phyloP scores from a whole-genome alignment of 495 filamentous ascomycete genomes.

The Aspergillus asperescens region DNA sequence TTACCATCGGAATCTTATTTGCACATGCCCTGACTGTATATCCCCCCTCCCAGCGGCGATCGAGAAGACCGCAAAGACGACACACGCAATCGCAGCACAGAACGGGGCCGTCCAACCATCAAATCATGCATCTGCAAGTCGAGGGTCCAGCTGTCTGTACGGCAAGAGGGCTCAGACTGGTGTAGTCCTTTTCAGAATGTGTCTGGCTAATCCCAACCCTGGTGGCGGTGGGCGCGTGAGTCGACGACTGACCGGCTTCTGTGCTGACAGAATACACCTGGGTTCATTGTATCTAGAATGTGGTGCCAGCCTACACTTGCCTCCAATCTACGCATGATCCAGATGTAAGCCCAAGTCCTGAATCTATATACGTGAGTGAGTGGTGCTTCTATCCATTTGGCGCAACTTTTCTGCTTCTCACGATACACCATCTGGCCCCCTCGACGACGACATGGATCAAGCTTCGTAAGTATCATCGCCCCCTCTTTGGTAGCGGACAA shows the following conservation, averaged over 20 bases:
- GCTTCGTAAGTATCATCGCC: background rate
- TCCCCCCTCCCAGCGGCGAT: background rate
- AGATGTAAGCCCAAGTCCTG: background rate
- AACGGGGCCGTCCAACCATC: background rate
- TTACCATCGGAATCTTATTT: background rate
- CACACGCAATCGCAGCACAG: background rate
- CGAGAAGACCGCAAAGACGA: background rate
- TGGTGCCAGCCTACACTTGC: background rate
- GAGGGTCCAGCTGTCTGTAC: background rate
- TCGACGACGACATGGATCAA: background rate
- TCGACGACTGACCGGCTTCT: background rate
- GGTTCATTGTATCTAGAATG: constrained; percentile 4
- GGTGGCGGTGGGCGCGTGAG: background rate
- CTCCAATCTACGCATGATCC: background rate
- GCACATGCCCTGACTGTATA: background rate
- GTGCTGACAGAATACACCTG: constrained; percentile 11
- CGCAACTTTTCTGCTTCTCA: background rate
- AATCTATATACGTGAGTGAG: constrained; percentile 1
- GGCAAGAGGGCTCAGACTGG: constrained; percentile 6
- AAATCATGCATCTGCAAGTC: background rate
- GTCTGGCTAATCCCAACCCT: constrained; percentile 6
- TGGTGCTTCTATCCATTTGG: background rate
- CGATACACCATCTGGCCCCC: background rate
- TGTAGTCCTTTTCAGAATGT: constrained; percentile 7
- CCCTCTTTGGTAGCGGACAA: background rate